phyloP scores from a whole-genome alignment of 371 early-diverging fungal species.

The Mucor plumbeus region DNA sequence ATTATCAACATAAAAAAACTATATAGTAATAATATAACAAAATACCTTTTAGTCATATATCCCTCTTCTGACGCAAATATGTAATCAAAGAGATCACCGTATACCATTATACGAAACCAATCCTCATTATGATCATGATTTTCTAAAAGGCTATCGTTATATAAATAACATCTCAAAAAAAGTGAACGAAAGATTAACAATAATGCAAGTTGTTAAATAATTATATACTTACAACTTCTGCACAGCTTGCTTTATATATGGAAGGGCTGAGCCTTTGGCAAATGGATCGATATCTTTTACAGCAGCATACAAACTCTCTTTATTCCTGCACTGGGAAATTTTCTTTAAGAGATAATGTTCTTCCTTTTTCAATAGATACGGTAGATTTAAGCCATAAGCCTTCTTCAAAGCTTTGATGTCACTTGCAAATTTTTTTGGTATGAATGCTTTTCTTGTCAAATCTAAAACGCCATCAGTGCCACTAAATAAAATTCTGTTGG shows the following conservation, averaged over 20 bases:
- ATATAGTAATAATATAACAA: constrained; percentile 19
- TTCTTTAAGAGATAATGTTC: constrained; percentile 13
- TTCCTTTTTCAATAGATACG: constrained; percentile 14
- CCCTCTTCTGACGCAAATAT: constrained; percentile 20
- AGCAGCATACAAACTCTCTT: constrained; percentile 20
- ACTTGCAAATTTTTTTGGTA: constrained; percentile 16
- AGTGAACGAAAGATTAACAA: constrained; percentile 14
- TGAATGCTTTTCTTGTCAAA: background rate
- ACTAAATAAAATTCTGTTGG: constrained; percentile 3
- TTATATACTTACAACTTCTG: constrained; percentile 18
- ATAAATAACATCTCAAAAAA: constrained; percentile 20
- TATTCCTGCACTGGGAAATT: background rate
- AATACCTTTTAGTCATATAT: constrained; percentile 22
- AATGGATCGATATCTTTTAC: constrained; percentile 13
- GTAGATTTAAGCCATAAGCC: constrained; percentile 16
- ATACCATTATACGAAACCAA: constrained; percentile 22
- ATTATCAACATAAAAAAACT: constrained; percentile 11
- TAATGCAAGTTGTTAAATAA: too few species aligned
- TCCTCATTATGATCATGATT: constrained; percentile 17
- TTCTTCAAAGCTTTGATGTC: constrained; percentile 19
- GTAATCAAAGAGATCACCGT: constrained; percentile 20
- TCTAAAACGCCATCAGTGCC: constrained; percentile 6
- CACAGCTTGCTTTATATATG: constrained; percentile 6
- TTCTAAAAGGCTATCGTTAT: constrained; percentile 18
- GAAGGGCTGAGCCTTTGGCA: constrained; percentile 18